A percentile compares a stretch with the other conserved stretches of the same genome.
Evolutionary conservation across 352 stramenopile genomes (phyloP).

Genomic region (Pythium volutum): DNA sequence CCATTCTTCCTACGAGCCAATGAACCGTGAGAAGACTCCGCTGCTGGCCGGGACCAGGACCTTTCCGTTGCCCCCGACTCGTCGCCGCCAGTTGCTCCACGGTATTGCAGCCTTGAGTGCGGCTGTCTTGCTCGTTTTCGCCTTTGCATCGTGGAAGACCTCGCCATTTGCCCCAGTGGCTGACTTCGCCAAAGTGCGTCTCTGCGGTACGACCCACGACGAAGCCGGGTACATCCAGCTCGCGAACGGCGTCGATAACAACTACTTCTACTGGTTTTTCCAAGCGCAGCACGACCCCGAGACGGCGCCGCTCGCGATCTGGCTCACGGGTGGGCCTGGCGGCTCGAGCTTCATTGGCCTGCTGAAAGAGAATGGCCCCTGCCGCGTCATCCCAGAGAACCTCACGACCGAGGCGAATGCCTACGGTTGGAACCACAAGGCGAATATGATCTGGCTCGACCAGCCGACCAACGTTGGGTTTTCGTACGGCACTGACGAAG

Average conservation of each 20-base stretch:
- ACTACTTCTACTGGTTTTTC: slow-evolving; percentile 76
- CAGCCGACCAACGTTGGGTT: slow-evolving; percentile 40
- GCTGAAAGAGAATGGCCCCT: slow-evolving; percentile 52
- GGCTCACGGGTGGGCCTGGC: slow-evolving; percentile 50
- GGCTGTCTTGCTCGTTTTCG: neutral
- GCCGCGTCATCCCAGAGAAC: slow-evolving; percentile 27
- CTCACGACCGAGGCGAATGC: slow-evolving; percentile 32
- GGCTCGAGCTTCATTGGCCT: slow-evolving; percentile 33
- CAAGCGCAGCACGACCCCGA: slow-evolving; percentile 33
- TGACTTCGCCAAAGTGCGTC: slow-evolving; percentile 11
- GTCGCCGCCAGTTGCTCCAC: neutral
- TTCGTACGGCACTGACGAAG: slow-evolving; percentile 34
- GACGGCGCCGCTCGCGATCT: slow-evolving; percentile 37
- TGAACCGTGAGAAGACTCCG: neutral
- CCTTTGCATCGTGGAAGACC: neutral
- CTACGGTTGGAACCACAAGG: slow-evolving; percentile 43
- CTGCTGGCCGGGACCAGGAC: neutral
- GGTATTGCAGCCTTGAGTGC: neutral
- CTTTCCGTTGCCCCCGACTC: neutral
- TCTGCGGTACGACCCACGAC: slow-evolving; percentile 38
- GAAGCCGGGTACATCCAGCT: slow-evolving; percentile 55
- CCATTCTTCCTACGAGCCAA: neutral
- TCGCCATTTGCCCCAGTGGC: neutral
- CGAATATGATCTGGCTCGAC: slow-evolving; percentile 57
- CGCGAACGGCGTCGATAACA: slow-evolving; percentile 43